Evolutionary conservation across 805 yeast genomes (phyloP).

Genomic region (Metschnikowia picachoensis): DNA sequence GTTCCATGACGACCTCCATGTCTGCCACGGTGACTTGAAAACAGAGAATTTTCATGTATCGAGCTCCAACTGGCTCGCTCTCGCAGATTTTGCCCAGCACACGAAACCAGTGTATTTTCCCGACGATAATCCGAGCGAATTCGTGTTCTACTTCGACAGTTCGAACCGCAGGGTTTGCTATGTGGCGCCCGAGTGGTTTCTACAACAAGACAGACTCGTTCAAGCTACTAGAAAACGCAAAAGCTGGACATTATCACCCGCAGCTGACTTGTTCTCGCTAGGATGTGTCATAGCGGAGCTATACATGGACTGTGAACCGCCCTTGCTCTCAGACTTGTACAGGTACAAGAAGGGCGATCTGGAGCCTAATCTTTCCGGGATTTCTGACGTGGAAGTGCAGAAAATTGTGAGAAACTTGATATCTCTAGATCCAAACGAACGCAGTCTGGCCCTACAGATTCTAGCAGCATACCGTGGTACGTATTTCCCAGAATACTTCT

Average conservation of each 20-base stretch:
- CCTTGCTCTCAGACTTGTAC: slow-evolving; percentile 82
- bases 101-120: slow-evolving; percentile 82
- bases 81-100: slow-evolving; percentile 79
- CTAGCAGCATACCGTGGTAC: slow-evolving; percentile 46
- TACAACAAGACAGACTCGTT: slow-evolving; percentile 26
- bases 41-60: slow-evolving; percentile 84
- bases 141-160: slow-evolving; percentile 88
- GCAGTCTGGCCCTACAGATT: slow-evolving; percentile 54
- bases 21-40: slow-evolving; percentile 89
- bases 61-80: slow-evolving; percentile 80
- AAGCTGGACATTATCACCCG: slow-evolving; percentile 38
- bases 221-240: not conserved
- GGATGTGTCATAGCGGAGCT: slow-evolving; percentile 92
- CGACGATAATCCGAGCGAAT: slow-evolving; percentile 89
- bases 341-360: slow-evolving; percentile 71
- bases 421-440: slow-evolving; percentile 52
- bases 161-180: slow-evolving; percentile 85
- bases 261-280: slow-evolving; percentile 78
- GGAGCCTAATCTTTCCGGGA: slow-evolving; percentile 56
- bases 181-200: slow-evolving; percentile 92
- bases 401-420: slow-evolving; percentile 63
- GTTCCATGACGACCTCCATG: slow-evolving; percentile 53
- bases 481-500: slow-evolving; percentile 67
- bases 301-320: slow-evolving; percentile 79
- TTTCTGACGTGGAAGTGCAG: slow-evolving; percentile 48